Evolutionary conservation across 2,329 filamentous ascomycete species (phyloP).

Genomic region (Fusarium duplospermum): DNA sequence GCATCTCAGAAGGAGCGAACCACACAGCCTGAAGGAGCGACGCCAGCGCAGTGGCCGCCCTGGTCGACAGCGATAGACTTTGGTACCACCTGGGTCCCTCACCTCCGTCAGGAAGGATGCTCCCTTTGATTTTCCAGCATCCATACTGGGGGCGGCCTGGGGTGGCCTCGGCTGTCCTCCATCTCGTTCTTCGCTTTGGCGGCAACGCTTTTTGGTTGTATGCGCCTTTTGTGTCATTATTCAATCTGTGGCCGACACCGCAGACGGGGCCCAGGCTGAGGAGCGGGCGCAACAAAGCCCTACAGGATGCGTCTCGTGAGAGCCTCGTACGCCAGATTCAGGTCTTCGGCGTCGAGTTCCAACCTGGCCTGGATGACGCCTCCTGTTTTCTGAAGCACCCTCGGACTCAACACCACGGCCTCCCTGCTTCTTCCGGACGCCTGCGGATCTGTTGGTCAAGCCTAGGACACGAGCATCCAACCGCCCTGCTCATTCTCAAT

Average conservation of each 20-base stretch:
- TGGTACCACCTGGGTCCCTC: constrained; percentile 33
- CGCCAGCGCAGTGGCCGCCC: constrained; percentile 22
- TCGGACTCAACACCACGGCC: neutral
- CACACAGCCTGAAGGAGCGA: constrained; percentile 21
- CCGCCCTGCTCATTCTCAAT: constrained; percentile 14
- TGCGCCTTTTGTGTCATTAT: constrained; percentile 4
- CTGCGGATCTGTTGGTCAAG: neutral
- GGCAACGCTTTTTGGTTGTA: constrained; percentile 1
- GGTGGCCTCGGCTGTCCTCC: neutral
- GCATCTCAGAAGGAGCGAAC: neutral
- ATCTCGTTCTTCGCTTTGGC: constrained; percentile 1
- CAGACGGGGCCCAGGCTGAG: neutral
- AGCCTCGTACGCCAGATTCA: constrained; percentile 5
- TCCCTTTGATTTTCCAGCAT: neutral
- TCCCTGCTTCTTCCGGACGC: neutral
- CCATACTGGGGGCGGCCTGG: neutral
- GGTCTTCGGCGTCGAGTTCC: neutral
- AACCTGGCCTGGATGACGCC: neutral
- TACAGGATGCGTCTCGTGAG: constrained; percentile 2
- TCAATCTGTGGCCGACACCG: constrained; percentile 23
- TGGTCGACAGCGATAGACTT: constrained; percentile 37
- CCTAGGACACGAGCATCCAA: neutral
- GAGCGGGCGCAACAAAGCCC: neutral
- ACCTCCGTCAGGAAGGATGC: neutral
- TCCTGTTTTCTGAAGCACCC: neutral